Percentiles rank a stretch among this genome's conserved stretches.
Conservation (phyloP, 1,284 basidiomycete genomes). For the Cystobasidium pallidum region DNA sequence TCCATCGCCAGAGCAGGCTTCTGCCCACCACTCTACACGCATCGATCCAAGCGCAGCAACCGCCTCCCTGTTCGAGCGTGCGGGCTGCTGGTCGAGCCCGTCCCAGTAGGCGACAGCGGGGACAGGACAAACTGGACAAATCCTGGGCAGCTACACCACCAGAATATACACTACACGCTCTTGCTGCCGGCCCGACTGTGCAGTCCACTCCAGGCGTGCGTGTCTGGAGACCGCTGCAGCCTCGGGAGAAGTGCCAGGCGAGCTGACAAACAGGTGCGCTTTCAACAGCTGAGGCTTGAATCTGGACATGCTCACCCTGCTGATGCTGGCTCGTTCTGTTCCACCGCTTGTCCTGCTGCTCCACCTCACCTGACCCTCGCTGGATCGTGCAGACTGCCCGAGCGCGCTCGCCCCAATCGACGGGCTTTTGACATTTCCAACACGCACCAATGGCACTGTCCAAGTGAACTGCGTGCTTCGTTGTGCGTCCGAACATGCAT, state of each 20-base stretch:
- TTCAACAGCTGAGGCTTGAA: no score
- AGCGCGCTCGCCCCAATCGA: slow-evolving; percentile 5
- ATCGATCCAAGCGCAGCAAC: background rate
- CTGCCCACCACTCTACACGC: background rate
- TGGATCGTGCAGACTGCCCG: background rate
- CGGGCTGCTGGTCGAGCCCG: no score
- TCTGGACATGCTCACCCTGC: no score
- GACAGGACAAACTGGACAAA: no score
- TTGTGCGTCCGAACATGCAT: no score
- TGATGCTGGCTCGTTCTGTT: background rate
- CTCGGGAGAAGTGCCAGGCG: background rate
- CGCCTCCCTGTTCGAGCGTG: background rate
- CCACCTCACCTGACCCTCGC: background rate
- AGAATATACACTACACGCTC: no score
- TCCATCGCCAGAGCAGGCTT: background rate
- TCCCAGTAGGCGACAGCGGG: no score
- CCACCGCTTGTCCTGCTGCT: background rate
- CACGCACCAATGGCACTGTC: background rate
- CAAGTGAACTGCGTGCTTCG: no score
- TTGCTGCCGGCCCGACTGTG: no score
- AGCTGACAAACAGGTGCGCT: background rate
- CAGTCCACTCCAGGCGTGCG: no score
- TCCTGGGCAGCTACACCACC: no score
- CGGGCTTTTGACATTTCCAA: no score
- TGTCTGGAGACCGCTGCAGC: background rate